These are phyloP conservation scores for Pleurotus giganteus DNA, from an alignment of 768 basidiomycete genomes.

Conservation along the genomic window DNA sequence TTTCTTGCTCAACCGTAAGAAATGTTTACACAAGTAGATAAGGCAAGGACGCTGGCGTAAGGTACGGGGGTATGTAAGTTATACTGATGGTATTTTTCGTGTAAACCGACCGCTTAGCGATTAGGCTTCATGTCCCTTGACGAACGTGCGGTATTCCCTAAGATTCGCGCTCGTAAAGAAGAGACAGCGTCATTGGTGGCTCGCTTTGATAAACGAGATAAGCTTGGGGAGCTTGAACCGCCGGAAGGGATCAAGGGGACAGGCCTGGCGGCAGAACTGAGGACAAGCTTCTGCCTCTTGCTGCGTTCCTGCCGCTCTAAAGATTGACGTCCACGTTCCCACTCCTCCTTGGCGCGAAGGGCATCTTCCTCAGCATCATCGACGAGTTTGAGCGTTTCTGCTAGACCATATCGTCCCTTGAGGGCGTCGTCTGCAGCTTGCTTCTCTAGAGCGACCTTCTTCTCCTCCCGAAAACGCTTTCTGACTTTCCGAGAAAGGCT, in stretches of 20 bases:
- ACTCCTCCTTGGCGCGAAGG: constrained; percentile 61
- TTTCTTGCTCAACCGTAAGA: constrained; percentile 31
- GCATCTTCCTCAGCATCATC: constrained; percentile 61
- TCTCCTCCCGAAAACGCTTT: constrained; percentile 82
- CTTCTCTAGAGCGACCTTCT: constrained; percentile 73
- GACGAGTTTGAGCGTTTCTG: constrained; percentile 61
- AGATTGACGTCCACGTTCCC: constrained; percentile 53
- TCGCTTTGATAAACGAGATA: constrained; percentile 14
- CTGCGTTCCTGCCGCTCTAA: constrained; percentile 37
- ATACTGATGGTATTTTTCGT: too few species aligned
- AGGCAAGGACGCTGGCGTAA: not conserved
- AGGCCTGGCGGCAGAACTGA: constrained; percentile 25
- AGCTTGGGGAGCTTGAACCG: constrained; percentile 18
- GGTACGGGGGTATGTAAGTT: too few species aligned
- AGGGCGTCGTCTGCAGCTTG: constrained; percentile 68
- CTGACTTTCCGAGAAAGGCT: constrained; percentile 70
- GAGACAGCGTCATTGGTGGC: constrained; percentile 28
- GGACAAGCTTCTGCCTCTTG: constrained; percentile 46
- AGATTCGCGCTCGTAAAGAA: constrained; percentile 52
- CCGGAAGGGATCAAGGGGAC: constrained; percentile 17
- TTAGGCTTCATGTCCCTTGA: constrained; percentile 22
- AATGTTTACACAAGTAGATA: constrained; percentile 1
- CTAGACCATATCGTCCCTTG: constrained; percentile 75
- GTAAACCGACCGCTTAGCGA: too few species aligned
- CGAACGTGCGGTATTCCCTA: constrained; percentile 53